phyloP scores from a whole-genome alignment of 2,329 filamentous ascomycete species.

The Ceratocystiopsis sp. region DNA sequence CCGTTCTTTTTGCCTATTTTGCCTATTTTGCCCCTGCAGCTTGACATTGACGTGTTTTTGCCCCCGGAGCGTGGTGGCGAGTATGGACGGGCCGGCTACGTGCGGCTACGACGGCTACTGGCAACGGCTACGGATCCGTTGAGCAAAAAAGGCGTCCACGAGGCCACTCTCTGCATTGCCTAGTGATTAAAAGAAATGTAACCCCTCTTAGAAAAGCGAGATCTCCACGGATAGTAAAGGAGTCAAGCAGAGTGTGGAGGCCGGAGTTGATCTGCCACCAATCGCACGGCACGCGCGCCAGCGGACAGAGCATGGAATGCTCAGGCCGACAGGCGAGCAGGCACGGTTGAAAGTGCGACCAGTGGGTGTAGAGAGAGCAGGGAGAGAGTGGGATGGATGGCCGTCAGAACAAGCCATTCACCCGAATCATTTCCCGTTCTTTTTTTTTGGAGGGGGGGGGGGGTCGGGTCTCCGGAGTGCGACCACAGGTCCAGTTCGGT shows the following conservation, averaged over 20 bases:
- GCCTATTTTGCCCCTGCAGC: no score
- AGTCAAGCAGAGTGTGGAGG: conserved; percentile 31
- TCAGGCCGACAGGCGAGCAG: conserved; percentile 4
- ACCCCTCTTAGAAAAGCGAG: conserved; percentile 29
- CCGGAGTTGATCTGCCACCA: conserved; percentile 24
- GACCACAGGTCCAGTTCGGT: no score
- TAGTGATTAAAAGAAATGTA: conserved; percentile 14
- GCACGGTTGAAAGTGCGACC: conserved; percentile 7
- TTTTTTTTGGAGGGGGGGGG: no score
- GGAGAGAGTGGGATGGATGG: not conserved
- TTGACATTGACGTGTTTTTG: no score
- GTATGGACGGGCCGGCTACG: no score
- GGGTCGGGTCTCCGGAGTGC: no score
- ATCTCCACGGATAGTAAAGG: conserved; percentile 19
- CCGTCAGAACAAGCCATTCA: not conserved
- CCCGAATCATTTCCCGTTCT: not conserved
- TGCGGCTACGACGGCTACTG: no score
- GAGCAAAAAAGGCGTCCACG: not conserved
- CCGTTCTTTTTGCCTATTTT: no score
- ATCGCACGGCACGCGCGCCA: conserved; percentile 27
- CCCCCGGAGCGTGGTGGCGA: no score
- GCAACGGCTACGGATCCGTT: no score
- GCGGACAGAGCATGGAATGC: conserved; percentile 11
- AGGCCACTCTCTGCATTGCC: not conserved
- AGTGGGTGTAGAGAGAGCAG: conserved; percentile 14